Percentiles rank a stretch among this genome's conserved stretches.
Conservation (phyloP, 208 protist species). For the Leishmania tarentolae region DNA sequence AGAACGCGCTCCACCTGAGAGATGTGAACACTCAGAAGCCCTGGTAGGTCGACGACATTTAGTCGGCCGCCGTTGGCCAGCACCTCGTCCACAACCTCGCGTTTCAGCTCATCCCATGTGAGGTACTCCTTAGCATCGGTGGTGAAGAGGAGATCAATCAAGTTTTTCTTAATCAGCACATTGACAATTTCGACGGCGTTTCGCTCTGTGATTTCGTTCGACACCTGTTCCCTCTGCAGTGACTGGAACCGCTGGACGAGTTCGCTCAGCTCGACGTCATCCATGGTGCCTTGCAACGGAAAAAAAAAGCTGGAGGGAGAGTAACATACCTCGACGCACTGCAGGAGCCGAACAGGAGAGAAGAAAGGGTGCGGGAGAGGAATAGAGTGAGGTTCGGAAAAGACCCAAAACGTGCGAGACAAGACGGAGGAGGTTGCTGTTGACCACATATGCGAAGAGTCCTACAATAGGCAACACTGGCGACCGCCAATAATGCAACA, state of each 20-base stretch:
- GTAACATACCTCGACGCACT: not conserved
- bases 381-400: not conserved
- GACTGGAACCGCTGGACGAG: slow-evolving; percentile 72
- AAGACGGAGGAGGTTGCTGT: not conserved
- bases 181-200: slow-evolving; percentile 87
- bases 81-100: slow-evolving; percentile 81
- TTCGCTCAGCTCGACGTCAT: slow-evolving; percentile 59
- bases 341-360: not conserved
- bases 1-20: slow-evolving; percentile 72
- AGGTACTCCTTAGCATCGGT: slow-evolving; percentile 85
- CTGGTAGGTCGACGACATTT: slow-evolving; percentile 75
- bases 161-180: slow-evolving; percentile 57
- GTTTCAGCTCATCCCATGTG: slow-evolving; percentile 78
- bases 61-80: slow-evolving; percentile 67
- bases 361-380: not conserved
- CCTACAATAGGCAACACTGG: not conserved
- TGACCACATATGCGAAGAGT: not conserved
- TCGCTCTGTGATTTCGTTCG: slow-evolving; percentile 75
- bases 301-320: not conserved
- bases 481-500: not conserved
- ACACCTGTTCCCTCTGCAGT: slow-evolving; percentile 63
- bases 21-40: slow-evolving; percentile 68
- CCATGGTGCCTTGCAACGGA: slow-evolving; percentile 14
- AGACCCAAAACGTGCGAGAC: not conserved
- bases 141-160: slow-evolving; percentile 80